Evolutionary conservation across 257 asterid species (phyloP).

Genomic region (Nicotiana tomentosiformis): DNA sequence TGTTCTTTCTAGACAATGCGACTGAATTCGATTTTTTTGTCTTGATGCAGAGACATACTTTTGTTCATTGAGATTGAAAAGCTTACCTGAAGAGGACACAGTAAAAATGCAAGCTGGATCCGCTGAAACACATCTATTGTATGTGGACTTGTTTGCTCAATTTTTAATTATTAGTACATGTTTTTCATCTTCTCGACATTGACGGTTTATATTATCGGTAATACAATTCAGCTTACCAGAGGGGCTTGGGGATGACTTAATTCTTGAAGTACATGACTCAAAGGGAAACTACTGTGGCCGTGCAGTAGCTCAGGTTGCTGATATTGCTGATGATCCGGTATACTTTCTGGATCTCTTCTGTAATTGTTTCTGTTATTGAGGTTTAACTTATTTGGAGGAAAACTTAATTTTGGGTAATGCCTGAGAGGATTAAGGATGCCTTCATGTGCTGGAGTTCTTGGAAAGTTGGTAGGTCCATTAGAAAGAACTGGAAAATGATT

Average conservation of each 20-base stretch:
- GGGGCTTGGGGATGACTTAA: slow-evolving; percentile 81
- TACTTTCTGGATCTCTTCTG: slow-evolving; percentile 13
- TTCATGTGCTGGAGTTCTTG: too few relatives aligned
- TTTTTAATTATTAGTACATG: neutral
- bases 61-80: slow-evolving; percentile 76
- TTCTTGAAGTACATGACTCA: slow-evolving; percentile 74
- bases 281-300: slow-evolving; percentile 76
- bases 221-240: slow-evolving; percentile 66
- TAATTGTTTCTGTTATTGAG: neutral
- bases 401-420: neutral
- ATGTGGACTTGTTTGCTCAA: slow-evolving; percentile 28
- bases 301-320: slow-evolving; percentile 80
- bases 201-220: slow-evolving; percentile 14
- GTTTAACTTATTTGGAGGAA: neutral
- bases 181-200: slow-evolving; percentile 5
- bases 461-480: too few relatives aligned
- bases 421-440: too few relatives aligned
- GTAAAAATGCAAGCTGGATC: slow-evolving; percentile 96
- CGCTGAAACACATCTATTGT: slow-evolving; percentile 88
- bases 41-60: slow-evolving; percentile 59
- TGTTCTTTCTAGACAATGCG: slow-evolving; percentile 5
- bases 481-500: too few relatives aligned
- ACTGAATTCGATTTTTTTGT: neutral
- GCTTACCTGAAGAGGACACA: slow-evolving; percentile 70
- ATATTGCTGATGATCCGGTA: slow-evolving; percentile 90